Conservation (phyloP, 2,329 filamentous ascomycete species). For the Diaporthe sp. region DNA sequence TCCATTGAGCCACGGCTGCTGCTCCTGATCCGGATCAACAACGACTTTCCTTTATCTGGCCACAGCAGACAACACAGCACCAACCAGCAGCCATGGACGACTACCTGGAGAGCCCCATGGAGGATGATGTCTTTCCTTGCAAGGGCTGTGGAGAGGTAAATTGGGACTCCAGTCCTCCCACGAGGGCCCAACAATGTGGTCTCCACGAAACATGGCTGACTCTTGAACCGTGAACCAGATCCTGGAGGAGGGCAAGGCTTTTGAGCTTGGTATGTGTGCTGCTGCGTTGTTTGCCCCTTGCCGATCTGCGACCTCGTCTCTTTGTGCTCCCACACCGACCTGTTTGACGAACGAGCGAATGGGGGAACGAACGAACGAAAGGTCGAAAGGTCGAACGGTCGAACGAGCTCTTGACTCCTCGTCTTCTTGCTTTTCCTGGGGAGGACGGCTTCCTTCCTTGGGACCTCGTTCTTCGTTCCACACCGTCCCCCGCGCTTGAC, state of each 20-base stretch:
- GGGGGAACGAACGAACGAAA: not conserved
- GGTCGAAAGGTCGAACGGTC: not conserved
- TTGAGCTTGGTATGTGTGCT: conserved; percentile 82
- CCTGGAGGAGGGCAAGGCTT: conserved; percentile 97
- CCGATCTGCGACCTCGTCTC: not conserved
- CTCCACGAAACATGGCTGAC: conserved; percentile 32
- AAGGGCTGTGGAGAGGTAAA: conserved; percentile 91
- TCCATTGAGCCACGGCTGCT: conserved; percentile 10
- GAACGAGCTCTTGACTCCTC: not conserved
- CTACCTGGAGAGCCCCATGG: conserved; percentile 73
- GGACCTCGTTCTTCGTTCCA: not conserved
- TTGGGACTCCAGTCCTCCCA: not conserved
- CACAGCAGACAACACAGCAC: conserved; percentile 42
- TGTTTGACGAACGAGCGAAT: not conserved
- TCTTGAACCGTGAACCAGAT: conserved; percentile 68
- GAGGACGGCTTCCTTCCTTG: conserved; percentile 1
- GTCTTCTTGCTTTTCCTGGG: not conserved
- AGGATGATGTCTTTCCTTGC: conserved; percentile 89
- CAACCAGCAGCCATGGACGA: conserved; percentile 65
- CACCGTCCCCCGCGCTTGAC: conserved; percentile 16
- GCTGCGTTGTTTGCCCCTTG: conserved; percentile 6
- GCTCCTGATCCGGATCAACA: conserved; percentile 10
- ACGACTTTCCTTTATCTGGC: not conserved
- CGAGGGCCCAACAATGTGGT: conserved; percentile 42
- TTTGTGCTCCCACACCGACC: not conserved